Conservation (phyloP, 129 eudicot genomes). For the Tagetes erecta region DNA sequence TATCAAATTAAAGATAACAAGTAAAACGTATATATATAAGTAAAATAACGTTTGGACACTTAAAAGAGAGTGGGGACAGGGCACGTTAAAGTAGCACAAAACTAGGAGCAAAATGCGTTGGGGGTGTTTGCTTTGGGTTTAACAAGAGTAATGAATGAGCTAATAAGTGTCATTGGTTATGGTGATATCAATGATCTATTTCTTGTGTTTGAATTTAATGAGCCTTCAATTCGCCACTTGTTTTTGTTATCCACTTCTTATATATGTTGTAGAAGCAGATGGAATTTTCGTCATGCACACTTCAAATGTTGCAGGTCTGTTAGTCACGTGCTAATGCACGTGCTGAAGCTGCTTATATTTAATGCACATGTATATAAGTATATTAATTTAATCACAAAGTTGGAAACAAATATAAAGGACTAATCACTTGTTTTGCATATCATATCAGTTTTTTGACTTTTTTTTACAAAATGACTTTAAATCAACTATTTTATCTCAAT, state of each 20-base stretch:
- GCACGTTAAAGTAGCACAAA: constrained; percentile 42
- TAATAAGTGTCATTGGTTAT: constrained; percentile 46
- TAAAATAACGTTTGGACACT: constrained; percentile 14
- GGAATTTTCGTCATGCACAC: constrained; percentile 16
- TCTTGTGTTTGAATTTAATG: constrained; percentile 22
- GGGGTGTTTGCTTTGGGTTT: constrained; percentile 20
- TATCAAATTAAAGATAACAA: neutral
- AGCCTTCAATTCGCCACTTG: neutral
- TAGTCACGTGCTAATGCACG: constrained; percentile 27
- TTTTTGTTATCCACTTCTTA: constrained; percentile 7
- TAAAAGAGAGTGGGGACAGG: constrained; percentile 13
- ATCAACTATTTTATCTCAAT: too few species aligned
- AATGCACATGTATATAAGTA: neutral
- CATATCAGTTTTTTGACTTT: too few species aligned
- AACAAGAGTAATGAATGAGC: constrained; percentile 13
- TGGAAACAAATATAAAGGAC: too few species aligned
- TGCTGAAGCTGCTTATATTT: neutral
- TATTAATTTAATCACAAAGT: too few species aligned
- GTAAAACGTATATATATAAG: constrained; percentile 2
- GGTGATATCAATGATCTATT: constrained; percentile 28
- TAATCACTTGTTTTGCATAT: too few species aligned
- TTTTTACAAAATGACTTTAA: too few species aligned
- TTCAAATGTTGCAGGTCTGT: constrained; percentile 3
- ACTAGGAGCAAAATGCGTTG: constrained; percentile 41
- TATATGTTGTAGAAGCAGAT: neutral